Conservation (phyloP, 257 asterid species). For the Misopates orontium region DNA sequence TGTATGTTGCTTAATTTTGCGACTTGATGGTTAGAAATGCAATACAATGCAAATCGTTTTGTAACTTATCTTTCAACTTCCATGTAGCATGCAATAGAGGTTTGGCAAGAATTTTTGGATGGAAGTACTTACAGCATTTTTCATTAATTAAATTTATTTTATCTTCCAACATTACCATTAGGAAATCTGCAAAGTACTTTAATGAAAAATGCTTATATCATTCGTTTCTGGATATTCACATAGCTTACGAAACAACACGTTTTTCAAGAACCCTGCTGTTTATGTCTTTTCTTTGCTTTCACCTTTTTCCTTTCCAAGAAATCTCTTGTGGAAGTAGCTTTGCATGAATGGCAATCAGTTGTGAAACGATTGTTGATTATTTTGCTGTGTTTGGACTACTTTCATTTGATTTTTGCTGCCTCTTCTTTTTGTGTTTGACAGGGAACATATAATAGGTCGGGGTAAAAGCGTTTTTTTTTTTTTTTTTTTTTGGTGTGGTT, state of each 20-base stretch:
- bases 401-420: conserved; percentile 16
- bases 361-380: conserved; percentile 14
- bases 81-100: conserved; percentile 2
- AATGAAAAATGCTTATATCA: too few relatives aligned
- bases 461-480: too few relatives aligned
- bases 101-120: not conserved
- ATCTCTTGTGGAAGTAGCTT: conserved; percentile 11
- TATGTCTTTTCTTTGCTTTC: conserved; percentile 5
- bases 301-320: not conserved
- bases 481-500: conserved; percentile 15
- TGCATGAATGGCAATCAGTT: conserved; percentile 4
- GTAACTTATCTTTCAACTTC: not conserved
- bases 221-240: too few relatives aligned
- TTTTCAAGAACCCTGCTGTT: conserved; percentile 4
- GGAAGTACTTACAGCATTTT: not conserved
- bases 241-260: conserved; percentile 12
- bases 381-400: not conserved
- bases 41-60: not conserved
- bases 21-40: conserved; percentile 7
- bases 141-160: not conserved
- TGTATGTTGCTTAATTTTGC: not conserved
- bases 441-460: conserved; percentile 6
- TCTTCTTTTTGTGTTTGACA: conserved; percentile 7
- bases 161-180: not conserved
- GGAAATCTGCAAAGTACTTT: not conserved